These are phyloP conservation scores for Globisporangium radiosum DNA, from an alignment of 352 stramenopile genomes.

Conservation along the genomic window DNA sequence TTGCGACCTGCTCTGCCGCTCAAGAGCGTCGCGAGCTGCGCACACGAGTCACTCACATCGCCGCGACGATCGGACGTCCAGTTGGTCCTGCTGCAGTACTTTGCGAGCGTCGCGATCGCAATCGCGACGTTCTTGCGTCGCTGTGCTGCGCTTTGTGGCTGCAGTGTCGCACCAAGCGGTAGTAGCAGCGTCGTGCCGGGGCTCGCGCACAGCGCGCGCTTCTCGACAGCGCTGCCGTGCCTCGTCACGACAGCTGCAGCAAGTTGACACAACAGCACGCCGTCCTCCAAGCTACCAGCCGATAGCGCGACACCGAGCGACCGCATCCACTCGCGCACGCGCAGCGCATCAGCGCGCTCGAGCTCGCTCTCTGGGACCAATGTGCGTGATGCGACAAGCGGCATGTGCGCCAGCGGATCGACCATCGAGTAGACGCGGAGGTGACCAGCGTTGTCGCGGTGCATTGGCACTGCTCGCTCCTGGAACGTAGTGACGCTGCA, in stretches of 20 bases:
- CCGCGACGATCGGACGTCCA: too few species aligned
- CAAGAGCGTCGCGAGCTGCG: slow-evolving; percentile 2
- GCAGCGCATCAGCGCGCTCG: background rate
- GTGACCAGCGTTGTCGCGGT: slow-evolving; percentile 14
- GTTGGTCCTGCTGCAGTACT: background rate
- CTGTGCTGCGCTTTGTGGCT: slow-evolving; percentile 6
- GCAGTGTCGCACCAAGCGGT: background rate
- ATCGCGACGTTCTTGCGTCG: slow-evolving; percentile 7
- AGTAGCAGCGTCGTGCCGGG: background rate
- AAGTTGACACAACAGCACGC: slow-evolving; percentile 32
- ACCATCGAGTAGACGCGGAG: slow-evolving; percentile 35
- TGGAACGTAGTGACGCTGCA: background rate
- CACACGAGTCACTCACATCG: background rate
- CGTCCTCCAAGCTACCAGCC: slow-evolving; percentile 19
- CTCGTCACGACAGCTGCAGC: slow-evolving; percentile 15
- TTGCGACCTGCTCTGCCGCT: background rate
- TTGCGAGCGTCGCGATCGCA: slow-evolving; percentile 6
- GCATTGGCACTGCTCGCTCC: slow-evolving; percentile 4
- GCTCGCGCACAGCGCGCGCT: background rate
- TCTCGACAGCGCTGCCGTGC: background rate
- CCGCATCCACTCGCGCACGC: slow-evolving; percentile 8
- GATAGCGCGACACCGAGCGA: slow-evolving; percentile 11
- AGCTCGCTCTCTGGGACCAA: too few species aligned
- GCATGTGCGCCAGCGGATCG: slow-evolving; percentile 15
- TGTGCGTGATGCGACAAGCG: background rate